Evolutionary conservation across 495 filamentous ascomycete genomes (phyloP), one percentile per base, ranked within the genome.

Genomic region (Aspergillus nidulans): DNA sequence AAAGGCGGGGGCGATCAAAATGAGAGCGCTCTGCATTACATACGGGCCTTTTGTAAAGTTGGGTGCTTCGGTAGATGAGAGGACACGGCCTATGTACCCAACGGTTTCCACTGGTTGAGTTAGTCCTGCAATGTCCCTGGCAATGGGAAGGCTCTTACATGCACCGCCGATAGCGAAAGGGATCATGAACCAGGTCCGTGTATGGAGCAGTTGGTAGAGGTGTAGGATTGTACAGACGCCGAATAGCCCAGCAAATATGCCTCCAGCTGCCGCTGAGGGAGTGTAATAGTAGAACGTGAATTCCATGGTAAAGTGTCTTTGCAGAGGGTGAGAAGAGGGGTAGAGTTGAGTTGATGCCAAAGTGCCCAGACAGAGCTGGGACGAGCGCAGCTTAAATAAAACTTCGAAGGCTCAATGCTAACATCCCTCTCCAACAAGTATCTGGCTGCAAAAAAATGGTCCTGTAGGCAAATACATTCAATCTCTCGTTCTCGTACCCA

Each of bases 111-210:
- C 73, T 64, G 30, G 30, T 34, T 34, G 9, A 12, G 30, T 28
- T 28, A 28, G 9, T 34, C 2, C 30, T 25, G 34, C 13, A 10
- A 13, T 34, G n/a, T 34, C 8, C 9, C 9, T 34, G 30, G 30
- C 8, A 5, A 34, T 12, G 10, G 30, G 30, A 12, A 34, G 49
- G 30, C 1, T 69, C 80, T 57, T 67, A 85, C 81, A 68, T 24
- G 75, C 55, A 16, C 75, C 78, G 23, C 83, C 81, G 18, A 85
- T 65, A 30, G 74, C 53, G 59, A 86, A 82, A 3, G 77, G 71
- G 18, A 83, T 72, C 68, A 81, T 75, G 66, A 82, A 84, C 77
- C 76, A 80, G 16, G 74, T 69, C 23, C 73, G 57, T 6, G 70
- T 74, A 7, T 66, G 69, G 15, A 73, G 44, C 8, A 79, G 60